Conservation (phyloP, 148 eudicot species). For the Salicornia ramosissima region DNA sequence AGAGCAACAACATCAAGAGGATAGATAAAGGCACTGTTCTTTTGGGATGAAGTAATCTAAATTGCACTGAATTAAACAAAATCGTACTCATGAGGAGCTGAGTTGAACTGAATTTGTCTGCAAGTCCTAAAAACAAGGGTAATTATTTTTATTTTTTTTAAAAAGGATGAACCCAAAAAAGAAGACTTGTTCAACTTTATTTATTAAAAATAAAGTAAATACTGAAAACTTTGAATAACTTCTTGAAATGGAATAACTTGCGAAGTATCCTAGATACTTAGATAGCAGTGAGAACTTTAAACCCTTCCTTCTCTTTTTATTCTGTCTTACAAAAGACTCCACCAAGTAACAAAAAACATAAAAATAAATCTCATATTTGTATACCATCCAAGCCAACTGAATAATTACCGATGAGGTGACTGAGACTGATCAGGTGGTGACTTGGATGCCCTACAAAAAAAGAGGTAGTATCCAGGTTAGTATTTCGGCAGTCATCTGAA, state of each 20-base stretch:
- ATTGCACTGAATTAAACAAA: no score
- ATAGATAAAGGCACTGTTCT: no score
- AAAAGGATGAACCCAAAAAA: neutral
- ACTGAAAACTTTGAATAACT: slow-evolving; percentile 62
- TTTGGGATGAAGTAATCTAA: no score
- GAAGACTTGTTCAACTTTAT: neutral
- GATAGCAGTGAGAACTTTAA: no score
- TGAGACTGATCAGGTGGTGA: slow-evolving; percentile 54
- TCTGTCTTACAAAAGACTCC: no score
- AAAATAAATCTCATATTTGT: neutral
- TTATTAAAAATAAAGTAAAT: neutral
- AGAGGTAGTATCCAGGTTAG: neutral
- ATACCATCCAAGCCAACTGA: neutral
- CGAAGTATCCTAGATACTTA: slow-evolving; percentile 56
- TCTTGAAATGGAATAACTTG: slow-evolving; percentile 56
- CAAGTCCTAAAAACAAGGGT: no score
- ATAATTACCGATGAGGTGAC: slow-evolving; percentile 56
- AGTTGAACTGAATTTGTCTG: no score
- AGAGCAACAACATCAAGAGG: neutral
- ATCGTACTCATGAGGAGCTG: no score
- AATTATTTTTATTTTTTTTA: no score
- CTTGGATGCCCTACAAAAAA: slow-evolving; percentile 45
- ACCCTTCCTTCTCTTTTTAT: no score
- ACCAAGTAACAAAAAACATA: slow-evolving; percentile 22
- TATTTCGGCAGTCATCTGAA: slow-evolving; percentile 3